phyloP scores from a whole-genome alignment of 306 rosid genomes.

The Oxytropis ochrocephala region DNA sequence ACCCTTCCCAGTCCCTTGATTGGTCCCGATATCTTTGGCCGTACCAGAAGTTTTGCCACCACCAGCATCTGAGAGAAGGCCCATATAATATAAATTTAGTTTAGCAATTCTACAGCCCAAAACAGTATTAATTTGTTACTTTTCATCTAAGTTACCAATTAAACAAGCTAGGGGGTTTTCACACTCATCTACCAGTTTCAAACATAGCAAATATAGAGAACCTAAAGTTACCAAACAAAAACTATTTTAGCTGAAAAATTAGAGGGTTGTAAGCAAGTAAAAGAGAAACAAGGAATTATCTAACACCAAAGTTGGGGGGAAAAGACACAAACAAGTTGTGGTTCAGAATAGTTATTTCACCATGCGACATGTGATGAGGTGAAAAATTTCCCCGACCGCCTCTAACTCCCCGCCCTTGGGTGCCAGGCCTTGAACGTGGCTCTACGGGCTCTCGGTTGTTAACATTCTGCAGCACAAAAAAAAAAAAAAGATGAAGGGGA shows the following conservation, averaged over 20 bases:
- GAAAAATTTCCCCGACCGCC: conserved; percentile 61
- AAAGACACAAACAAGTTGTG: conserved; percentile 9
- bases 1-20: conserved; percentile 54
- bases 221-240: neutral
- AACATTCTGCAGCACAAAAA: conserved; percentile 63
- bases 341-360: conserved; percentile 36
- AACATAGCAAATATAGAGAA: neutral
- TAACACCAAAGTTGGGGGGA: neutral
- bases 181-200: conserved; percentile 8
- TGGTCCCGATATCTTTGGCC: conserved; percentile 58
- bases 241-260: neutral
- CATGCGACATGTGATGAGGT: conserved; percentile 51
- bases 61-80: conserved; percentile 55
- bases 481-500: neutral
- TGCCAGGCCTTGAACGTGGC: conserved; percentile 60
- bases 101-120: conserved; percentile 11
- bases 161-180: neutral
- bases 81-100: conserved; percentile 10
- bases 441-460: conserved; percentile 69
- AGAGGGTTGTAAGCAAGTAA: neutral
- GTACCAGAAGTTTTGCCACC: conserved; percentile 58
- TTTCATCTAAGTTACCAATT: neutral
- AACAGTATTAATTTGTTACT: conserved; percentile 6
- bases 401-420: conserved; percentile 75
- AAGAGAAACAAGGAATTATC: neutral